A percentile compares a stretch with the other conserved stretches of the same genome.
phyloP scores from a whole-genome alignment of 1,139 yeast species.

The Taphrina deformans region DNA sequence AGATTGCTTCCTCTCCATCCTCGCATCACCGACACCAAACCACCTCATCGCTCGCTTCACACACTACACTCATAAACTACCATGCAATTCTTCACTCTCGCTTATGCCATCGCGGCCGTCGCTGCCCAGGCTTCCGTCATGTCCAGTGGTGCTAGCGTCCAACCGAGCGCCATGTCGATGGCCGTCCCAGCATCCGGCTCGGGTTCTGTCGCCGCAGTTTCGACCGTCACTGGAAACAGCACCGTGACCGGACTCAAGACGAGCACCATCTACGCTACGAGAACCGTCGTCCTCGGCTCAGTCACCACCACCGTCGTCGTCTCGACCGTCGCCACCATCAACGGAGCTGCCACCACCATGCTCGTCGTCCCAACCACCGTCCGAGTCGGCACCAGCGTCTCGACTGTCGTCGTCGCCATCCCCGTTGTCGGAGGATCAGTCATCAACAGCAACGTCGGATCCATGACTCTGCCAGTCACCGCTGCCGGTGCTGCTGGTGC shows the following conservation, averaged over 20 bases:
- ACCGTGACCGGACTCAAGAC: background rate
- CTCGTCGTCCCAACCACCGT: conserved; percentile 17
- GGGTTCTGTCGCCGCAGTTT: background rate
- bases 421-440: conserved; percentile 25
- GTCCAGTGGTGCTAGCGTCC: background rate
- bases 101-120: conserved; percentile 14
- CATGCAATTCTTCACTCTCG: conserved; percentile 29
- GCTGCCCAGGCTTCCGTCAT: background rate
- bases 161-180: background rate
- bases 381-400: background rate
- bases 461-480: conserved; percentile 11
- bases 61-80: background rate
- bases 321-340: conserved; percentile 7
- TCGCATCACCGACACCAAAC: background rate
- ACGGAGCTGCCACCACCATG: conserved; percentile 10
- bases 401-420: conserved; percentile 17
- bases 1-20: background rate
- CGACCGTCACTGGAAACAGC: background rate
- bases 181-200: background rate
- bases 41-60: background rate
- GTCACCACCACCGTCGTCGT: conserved; percentile 14
- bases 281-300: conserved; percentile 1
- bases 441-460: conserved; percentile 2
- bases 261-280: conserved; percentile 14
- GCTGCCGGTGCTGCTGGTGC: background rate